Conservation (phyloP, 2,329 filamentous ascomycete species). For the Drechslerella coelobrocha region DNA sequence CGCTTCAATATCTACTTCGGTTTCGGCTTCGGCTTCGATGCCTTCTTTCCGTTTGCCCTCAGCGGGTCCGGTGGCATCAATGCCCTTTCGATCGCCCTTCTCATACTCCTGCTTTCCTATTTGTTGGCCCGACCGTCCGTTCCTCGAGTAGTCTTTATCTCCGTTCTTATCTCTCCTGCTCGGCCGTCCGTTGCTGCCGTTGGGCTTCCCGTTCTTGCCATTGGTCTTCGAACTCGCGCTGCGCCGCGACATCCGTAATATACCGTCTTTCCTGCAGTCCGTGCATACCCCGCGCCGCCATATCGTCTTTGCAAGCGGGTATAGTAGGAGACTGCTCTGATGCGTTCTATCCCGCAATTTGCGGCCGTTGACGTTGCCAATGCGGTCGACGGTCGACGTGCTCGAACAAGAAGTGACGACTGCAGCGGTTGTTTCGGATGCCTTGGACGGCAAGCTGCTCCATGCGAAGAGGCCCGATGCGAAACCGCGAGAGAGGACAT, state of each 20-base stretch:
- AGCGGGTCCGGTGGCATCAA: slow-evolving; percentile 7
- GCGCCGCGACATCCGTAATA: slow-evolving; percentile 37
- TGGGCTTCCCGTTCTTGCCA: slow-evolving; percentile 25
- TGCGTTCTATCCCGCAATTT: slow-evolving; percentile 37
- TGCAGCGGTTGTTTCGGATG: slow-evolving; percentile 52
- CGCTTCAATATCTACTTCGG: slow-evolving; percentile 53
- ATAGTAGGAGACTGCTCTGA: slow-evolving; percentile 19
- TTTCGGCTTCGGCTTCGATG: slow-evolving; percentile 31
- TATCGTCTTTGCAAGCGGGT: slow-evolving; percentile 44
- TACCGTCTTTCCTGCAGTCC: slow-evolving; percentile 49
- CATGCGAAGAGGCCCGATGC: slow-evolving; percentile 53
- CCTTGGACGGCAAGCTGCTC: slow-evolving; percentile 51
- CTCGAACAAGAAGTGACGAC: slow-evolving; percentile 51
- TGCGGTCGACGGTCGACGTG: slow-evolving; percentile 37
- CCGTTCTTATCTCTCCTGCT: slow-evolving; percentile 24
- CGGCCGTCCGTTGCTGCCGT: slow-evolving; percentile 15
- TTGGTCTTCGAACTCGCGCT: slow-evolving; percentile 42
- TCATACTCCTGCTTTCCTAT: slow-evolving; percentile 14
- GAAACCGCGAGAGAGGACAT: slow-evolving; percentile 54
- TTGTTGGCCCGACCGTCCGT: slow-evolving; percentile 3
- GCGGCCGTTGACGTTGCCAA: slow-evolving; percentile 49
- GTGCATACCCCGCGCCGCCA: slow-evolving; percentile 42
- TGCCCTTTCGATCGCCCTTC: slow-evolving; percentile 24
- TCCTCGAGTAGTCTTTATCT: slow-evolving; percentile 17
- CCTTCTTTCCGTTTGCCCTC: slow-evolving; percentile 17